phyloP scores from a whole-genome alignment of 306 rosid genomes.

The Oemleria cerasiformis region DNA sequence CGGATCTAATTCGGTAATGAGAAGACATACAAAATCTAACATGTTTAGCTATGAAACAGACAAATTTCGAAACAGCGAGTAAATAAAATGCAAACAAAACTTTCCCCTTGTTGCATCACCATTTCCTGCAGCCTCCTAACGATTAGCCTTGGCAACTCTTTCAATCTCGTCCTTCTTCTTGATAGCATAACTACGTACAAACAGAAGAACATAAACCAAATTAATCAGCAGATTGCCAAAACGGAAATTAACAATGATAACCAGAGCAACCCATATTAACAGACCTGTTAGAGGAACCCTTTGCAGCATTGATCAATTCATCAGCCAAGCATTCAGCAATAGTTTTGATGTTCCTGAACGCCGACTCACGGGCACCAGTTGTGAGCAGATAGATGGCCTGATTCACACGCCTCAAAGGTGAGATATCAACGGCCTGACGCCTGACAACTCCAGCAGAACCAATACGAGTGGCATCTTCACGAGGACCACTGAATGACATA shows the following conservation, averaged over 20 bases:
- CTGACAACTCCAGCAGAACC: conserved; percentile 21
- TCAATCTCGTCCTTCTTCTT: conserved; percentile 21
- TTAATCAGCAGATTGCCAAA: background rate
- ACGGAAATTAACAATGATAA: background rate
- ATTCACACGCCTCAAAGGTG: conserved; percentile 15
- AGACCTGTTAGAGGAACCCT: conserved; percentile 19
- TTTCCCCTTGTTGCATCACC: background rate
- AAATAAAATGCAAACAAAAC: conserved; percentile 4
- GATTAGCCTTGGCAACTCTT: conserved; percentile 21
- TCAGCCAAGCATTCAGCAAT: conserved; percentile 23
- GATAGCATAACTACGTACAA: conserved; percentile 15
- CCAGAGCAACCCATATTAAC: background rate
- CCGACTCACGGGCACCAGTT: conserved; percentile 18
- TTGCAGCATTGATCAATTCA: conserved; percentile 19
- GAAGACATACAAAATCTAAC: background rate
- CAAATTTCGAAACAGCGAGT: background rate
- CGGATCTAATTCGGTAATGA: conserved; percentile 2
- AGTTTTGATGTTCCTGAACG: conserved; percentile 13
- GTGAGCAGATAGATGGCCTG: conserved; percentile 17
- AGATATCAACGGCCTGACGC: conserved; percentile 25
- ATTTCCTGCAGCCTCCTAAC: conserved; percentile 1
- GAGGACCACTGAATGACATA: conserved; percentile 12
- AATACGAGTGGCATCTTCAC: conserved; percentile 19
- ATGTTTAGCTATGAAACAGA: background rate
- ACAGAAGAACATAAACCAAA: background rate